Evolutionary conservation across 306 rosid species (phyloP).

Genomic region (Cajanus cajan): DNA sequence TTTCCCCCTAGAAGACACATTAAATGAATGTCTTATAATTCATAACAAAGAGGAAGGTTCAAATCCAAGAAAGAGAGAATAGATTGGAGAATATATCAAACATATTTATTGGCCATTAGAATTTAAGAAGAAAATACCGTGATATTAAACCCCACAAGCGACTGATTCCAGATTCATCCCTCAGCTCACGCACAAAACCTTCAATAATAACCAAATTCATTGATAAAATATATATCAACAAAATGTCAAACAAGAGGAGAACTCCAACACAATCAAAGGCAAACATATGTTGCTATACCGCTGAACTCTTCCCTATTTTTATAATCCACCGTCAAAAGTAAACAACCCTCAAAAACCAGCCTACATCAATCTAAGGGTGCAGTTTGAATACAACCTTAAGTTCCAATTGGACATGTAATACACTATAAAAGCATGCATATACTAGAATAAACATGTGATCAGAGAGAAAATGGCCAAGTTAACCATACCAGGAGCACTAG

Average conservation of each 20-base stretch:
- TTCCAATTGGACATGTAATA: background rate
- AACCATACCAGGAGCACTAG: constrained; percentile 61
- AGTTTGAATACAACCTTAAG: constrained; percentile 1
- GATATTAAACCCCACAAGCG: constrained; percentile 91
- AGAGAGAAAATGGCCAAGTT: background rate
- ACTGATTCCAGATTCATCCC: constrained; percentile 82
- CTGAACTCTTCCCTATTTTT: constrained; percentile 11
- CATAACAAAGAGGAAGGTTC: background rate
- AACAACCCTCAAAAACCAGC: constrained; percentile 26
- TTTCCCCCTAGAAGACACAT: constrained; percentile 70
- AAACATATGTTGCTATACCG: constrained; percentile 12
- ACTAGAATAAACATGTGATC: background rate
- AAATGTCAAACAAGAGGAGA: constrained; percentile 11
- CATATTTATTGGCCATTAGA: background rate
- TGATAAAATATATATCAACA: background rate
- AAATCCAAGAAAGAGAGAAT: constrained; percentile 17
- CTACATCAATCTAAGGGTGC: background rate
- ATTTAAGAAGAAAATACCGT: constrained; percentile 46
- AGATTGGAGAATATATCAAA: background rate
- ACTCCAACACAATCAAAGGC: background rate
- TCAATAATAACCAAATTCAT: constrained; percentile 27
- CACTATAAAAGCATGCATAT: background rate
- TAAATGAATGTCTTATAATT: constrained; percentile 14
- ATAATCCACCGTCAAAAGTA: constrained; percentile 3
- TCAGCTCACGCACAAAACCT: constrained; percentile 73